Percentiles rank a stretch among this genome's conserved stretches.
Conservation (phyloP, 345 rosid species). For the Geranium rotundifolium region DNA sequence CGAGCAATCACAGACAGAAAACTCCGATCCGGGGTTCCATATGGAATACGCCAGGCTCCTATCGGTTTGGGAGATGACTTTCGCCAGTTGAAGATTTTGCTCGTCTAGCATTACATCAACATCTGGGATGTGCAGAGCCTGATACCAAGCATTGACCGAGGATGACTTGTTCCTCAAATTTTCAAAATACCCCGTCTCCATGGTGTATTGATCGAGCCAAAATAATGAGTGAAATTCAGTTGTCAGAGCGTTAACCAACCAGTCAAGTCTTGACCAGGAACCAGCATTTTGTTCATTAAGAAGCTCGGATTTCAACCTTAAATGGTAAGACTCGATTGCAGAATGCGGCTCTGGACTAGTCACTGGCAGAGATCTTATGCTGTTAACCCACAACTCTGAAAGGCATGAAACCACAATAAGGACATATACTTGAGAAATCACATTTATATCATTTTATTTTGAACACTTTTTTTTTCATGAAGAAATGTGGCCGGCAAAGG, state of each 20-base stretch:
- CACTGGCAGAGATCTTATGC: constrained; percentile 29
- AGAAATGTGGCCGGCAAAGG: too few relatives aligned
- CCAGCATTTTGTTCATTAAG: constrained; percentile 19
- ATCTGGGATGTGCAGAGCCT: constrained; percentile 30
- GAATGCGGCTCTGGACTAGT: constrained; percentile 35
- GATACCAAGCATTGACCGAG: constrained; percentile 36
- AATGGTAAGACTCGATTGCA: constrained; percentile 44
- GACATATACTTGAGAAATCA: too few relatives aligned
- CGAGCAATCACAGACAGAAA: constrained; percentile 35
- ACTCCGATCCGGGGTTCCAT: constrained; percentile 52
- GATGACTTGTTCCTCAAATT: constrained; percentile 23
- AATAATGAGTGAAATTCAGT: constrained; percentile 37
- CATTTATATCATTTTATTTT: background rate
- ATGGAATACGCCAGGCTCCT: constrained; percentile 24
- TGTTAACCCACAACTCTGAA: constrained; percentile 32
- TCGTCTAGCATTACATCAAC: constrained; percentile 30
- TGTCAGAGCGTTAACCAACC: constrained; percentile 37
- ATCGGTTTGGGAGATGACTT: constrained; percentile 36
- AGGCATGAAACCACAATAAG: constrained; percentile 6
- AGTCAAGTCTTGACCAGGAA: constrained; percentile 33
- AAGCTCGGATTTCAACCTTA: constrained; percentile 30
- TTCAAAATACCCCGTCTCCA: constrained; percentile 33
- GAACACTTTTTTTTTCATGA: too few relatives aligned
- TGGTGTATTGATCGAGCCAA: constrained; percentile 33
- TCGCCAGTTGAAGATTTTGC: constrained; percentile 35